These are phyloP conservation scores for Neurospora sp. DNA, from an alignment of 495 filamentous ascomycete species.

Conservation along the genomic window DNA sequence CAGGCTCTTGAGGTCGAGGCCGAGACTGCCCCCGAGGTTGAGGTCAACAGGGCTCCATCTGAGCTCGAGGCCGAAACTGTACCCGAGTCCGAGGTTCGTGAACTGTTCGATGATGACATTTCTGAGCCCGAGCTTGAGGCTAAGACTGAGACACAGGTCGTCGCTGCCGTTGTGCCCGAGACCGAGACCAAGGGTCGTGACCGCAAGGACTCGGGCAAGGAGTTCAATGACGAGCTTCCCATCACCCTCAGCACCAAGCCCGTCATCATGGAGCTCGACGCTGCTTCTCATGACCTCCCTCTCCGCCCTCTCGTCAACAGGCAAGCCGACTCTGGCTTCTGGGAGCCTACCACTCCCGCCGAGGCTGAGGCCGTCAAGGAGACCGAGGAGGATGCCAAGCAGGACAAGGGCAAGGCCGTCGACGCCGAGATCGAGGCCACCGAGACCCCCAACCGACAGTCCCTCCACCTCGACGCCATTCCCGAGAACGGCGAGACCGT, in stretches of 20 bases:
- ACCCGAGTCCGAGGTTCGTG: neutral
- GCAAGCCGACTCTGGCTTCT: slow-evolving; percentile 25
- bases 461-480: neutral
- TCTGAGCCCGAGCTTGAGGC: neutral
- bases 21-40: slow-evolving; percentile 1
- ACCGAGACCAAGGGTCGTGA: slow-evolving; percentile 4
- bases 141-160: slow-evolving; percentile 1
- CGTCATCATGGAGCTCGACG: slow-evolving; percentile 4
- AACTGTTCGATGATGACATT: neutral
- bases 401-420: neutral
- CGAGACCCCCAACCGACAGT: neutral
- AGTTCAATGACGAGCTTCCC: slow-evolving; percentile 11
- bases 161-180: neutral
- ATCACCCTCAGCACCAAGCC: slow-evolving; percentile 11
- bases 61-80: slow-evolving; percentile 12
- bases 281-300: slow-evolving; percentile 6
- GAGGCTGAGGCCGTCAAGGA: slow-evolving; percentile 10
- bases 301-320: slow-evolving; percentile 7
- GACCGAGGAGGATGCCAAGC: neutral
- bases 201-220: slow-evolving; percentile 20
- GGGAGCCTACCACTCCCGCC: slow-evolving; percentile 12
- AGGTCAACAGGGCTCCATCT: slow-evolving; percentile 9
- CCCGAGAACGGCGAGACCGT: slow-evolving; percentile 4
- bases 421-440: neutral
- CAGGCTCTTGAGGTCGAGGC: neutral